phyloP scores from a whole-genome alignment of 306 rosid genomes.

The Vigna nakashimae region DNA sequence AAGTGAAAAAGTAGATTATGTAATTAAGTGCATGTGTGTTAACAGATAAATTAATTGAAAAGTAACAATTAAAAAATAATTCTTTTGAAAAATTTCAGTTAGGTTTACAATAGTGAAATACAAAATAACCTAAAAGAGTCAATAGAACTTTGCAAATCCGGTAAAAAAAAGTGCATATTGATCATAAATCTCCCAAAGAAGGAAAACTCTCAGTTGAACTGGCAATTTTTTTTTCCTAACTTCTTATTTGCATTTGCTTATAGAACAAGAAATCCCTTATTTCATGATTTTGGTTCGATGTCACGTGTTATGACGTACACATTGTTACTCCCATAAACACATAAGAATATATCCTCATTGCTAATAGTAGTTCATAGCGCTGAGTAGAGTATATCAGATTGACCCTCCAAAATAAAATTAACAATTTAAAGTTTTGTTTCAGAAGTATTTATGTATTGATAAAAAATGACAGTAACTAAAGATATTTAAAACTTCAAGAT shows the following conservation, averaged over 20 bases:
- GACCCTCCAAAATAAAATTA: background rate
- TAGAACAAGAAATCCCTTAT: conserved; percentile 8
- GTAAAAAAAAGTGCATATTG: background rate
- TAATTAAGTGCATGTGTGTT: background rate
- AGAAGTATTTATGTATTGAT: background rate
- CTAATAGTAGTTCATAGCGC: background rate
- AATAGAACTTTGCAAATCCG: background rate
- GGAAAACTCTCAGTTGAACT: background rate
- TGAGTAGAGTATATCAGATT: background rate
- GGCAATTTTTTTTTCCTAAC: background rate
- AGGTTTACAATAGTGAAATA: too few relatives aligned
- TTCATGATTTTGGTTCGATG: background rate
- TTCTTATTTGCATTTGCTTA: background rate
- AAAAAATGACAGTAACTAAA: background rate
- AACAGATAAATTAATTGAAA: too few relatives aligned
- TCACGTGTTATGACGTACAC: background rate
- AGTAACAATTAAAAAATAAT: too few relatives aligned
- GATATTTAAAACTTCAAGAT: background rate
- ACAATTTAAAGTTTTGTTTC: background rate
- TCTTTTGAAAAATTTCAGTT: too few relatives aligned
- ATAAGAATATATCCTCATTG: background rate
- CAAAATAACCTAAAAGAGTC: too few relatives aligned
- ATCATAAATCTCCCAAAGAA: background rate
- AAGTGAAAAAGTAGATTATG: background rate
- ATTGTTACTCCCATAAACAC: background rate